A percentile compares a stretch with the other conserved stretches of the same genome.
Evolutionary conservation across 441 rosid genomes (phyloP).

Genomic region (Omphalea diandra): DNA sequence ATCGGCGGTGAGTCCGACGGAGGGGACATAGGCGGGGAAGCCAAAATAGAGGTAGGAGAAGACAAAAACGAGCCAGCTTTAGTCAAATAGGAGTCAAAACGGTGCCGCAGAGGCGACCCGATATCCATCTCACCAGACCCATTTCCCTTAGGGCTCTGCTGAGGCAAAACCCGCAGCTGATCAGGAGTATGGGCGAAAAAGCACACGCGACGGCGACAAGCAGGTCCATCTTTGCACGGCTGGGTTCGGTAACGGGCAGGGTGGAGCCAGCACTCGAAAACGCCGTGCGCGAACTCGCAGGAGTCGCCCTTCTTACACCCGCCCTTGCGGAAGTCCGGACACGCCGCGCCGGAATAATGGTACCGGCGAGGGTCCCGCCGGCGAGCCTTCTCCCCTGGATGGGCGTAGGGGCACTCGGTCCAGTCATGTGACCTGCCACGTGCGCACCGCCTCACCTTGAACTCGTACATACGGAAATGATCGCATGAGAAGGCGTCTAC

Average conservation of each 20-base stretch:
- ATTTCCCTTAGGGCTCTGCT: constrained; percentile 40
- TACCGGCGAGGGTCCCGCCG: constrained; percentile 74
- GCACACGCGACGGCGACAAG: constrained; percentile 72
- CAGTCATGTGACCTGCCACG: constrained; percentile 91
- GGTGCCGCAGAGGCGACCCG: constrained; percentile 56
- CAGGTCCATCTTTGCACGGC: constrained; percentile 77
- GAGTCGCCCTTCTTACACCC: constrained; percentile 64
- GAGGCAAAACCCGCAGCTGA: constrained; percentile 54
- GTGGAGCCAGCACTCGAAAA: constrained; percentile 99
- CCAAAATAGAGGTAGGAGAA: constrained; percentile 49
- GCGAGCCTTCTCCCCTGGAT: constrained; percentile 89
- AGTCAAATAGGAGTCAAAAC: constrained; percentile 31
- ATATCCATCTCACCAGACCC: constrained; percentile 41
- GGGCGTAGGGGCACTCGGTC: constrained; percentile 96
- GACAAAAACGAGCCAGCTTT: constrained; percentile 26
- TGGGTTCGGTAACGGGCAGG: constrained; percentile 86
- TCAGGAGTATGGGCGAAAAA: constrained; percentile 90
- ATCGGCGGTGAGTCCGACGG: constrained; percentile 54
- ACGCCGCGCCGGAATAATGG: constrained; percentile 74
- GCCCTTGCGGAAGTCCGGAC: constrained; percentile 79
- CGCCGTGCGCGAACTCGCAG: constrained; percentile 84
- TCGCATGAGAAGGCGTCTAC: constrained; percentile 78
- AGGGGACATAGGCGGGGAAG: constrained; percentile 51
- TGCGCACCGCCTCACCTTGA: constrained; percentile 71
- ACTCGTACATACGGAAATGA: constrained; percentile 87